A percentile compares a stretch with the other conserved stretches of the same genome.
These are phyloP conservation scores for Zhuliangozyma parablackwelliae DNA, from an alignment of 1,139 yeast species.

Conservation along the genomic window DNA sequence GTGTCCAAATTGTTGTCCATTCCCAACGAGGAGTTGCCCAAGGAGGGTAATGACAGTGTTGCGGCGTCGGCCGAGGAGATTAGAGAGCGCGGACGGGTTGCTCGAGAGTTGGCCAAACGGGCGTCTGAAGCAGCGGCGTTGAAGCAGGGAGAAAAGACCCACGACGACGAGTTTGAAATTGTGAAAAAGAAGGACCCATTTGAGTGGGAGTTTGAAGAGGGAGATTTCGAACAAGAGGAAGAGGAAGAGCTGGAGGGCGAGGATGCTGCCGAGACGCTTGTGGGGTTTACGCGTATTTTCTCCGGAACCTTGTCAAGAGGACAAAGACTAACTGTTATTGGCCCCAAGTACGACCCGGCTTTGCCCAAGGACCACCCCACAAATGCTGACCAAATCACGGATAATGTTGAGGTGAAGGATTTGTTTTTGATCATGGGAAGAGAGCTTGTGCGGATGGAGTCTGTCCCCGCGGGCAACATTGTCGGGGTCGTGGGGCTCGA, in stretches of 20 bases:
- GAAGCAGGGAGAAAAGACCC: constrained; percentile 16
- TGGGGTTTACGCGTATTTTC: constrained; percentile 86
- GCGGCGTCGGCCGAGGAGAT: constrained; percentile 54
- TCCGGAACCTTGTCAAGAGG: constrained; percentile 80
- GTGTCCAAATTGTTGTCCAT: constrained; percentile 87
- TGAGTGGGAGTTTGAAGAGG: constrained; percentile 46
- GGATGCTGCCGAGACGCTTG: constrained; percentile 55
- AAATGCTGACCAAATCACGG: constrained; percentile 42
- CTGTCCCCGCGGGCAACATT: constrained; percentile 92
- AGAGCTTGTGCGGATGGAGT: constrained; percentile 70
- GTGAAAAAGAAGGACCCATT: constrained; percentile 31
- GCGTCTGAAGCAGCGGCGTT: constrained; percentile 59
- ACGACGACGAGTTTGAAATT: constrained; percentile 28
- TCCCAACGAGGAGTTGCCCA: constrained; percentile 76
- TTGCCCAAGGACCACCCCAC: constrained; percentile 47
- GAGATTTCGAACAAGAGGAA: constrained; percentile 30
- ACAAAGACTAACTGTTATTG: constrained; percentile 67
- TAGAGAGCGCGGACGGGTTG: constrained; percentile 60
- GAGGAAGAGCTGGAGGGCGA: constrained; percentile 43
- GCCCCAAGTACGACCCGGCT: constrained; percentile 82
- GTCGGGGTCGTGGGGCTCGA: constrained; percentile 93
- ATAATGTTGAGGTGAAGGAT: constrained; percentile 51
- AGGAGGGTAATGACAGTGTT: constrained; percentile 26
- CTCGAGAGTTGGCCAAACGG: constrained; percentile 64
- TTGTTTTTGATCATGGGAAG: constrained; percentile 88